Percentiles rank a stretch among this genome's conserved stretches.
phyloP scores from a whole-genome alignment of 768 basidiomycete species.

The Mycena belliarum region DNA sequence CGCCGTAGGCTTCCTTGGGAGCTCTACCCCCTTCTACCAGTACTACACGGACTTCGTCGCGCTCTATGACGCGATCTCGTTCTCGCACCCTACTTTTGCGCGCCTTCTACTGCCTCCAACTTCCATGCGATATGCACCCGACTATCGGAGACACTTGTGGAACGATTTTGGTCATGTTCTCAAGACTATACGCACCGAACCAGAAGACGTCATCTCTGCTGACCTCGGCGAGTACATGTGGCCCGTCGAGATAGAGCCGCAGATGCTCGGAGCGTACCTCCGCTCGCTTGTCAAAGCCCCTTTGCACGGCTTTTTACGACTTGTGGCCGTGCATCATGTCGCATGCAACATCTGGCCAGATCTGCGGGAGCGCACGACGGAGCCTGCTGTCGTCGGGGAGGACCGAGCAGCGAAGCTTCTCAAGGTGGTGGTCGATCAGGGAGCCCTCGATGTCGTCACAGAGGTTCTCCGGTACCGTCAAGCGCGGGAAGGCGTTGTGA shows the following conservation, averaged over 20 bases:
- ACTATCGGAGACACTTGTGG: constrained; percentile 87
- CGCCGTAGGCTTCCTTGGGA: constrained; percentile 59
- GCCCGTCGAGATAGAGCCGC: constrained; percentile 64
- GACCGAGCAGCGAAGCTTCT: constrained; percentile 50
- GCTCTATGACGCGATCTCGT: constrained; percentile 90
- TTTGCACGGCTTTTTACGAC: constrained; percentile 58
- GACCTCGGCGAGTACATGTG: constrained; percentile 66
- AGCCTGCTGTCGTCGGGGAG: constrained; percentile 29
- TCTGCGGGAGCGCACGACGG: constrained; percentile 34
- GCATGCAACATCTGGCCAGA: constrained; percentile 77
- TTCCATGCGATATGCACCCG: constrained; percentile 72
- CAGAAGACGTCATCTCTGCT: constrained; percentile 52
- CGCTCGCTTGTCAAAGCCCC: constrained; percentile 49
- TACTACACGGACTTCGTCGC: constrained; percentile 90
- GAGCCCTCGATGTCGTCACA: constrained; percentile 44
- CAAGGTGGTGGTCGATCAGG: constrained; percentile 52
- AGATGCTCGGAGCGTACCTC: constrained; percentile 66
- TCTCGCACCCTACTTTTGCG: constrained; percentile 76
- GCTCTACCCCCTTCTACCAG: constrained; percentile 83
- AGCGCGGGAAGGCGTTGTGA: constrained; percentile 30
- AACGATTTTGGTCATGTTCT: constrained; percentile 72
- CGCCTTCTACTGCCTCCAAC: constrained; percentile 75
- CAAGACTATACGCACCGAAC: constrained; percentile 54
- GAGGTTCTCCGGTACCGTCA: constrained; percentile 65
- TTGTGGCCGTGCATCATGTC: constrained; percentile 79